Base-by-base conservation (phyloP, 345 rosid species). In the Syzygium aromaticum region DNA sequence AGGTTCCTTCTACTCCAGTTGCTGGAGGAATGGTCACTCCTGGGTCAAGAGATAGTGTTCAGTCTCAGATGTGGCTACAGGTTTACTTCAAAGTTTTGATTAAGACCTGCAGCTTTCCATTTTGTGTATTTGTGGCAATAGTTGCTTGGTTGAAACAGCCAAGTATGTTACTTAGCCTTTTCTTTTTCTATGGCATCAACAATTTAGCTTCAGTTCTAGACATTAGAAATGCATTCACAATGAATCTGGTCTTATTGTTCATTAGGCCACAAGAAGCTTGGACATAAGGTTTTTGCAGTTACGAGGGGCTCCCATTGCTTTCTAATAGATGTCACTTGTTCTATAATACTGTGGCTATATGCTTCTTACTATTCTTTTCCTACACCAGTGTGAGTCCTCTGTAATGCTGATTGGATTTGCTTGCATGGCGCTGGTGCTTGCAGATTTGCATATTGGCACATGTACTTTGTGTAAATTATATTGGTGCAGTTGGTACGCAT, bases 51-150 rank as follows among this genome's bases (percentile, higher is more conserved):
- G 98, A 95, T 88, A 90, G 86, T 88, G 92, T 88, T 85, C 99
- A 95, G 77, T 88, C 99, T 54, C 98, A 93, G 86, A 92, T 94
- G 84, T 96, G 99, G 99, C 88, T 98, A 59, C 99, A 95, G 96
- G 99, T 96, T 96, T 33, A 67, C 28, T 86, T 51, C 82, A 54
- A 83, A 61, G 22, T 61, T 78, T 54, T 86, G 27, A 51, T 59
- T 25, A 53, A 84, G 86, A 73, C 14, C 8, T 73, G 80, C 13
- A 19, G 59, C 85, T 52, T 22, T 84, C 46, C 25, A 84, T 52
- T 51, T 67, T 73, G 14, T 73, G 80, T 33, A 73, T 9, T 8
- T 73, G 80, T 73, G 80, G 14, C 49, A 73, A 19, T 73, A 33
- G 40, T 67, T 33, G 78, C 78, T 46, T 67, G 80, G 25, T 33